A percentile compares a stretch with the other conserved stretches of the same genome.
Conservation (phyloP, 352 stramenopile genomes). For the Halophytophthora batemanensis region DNA sequence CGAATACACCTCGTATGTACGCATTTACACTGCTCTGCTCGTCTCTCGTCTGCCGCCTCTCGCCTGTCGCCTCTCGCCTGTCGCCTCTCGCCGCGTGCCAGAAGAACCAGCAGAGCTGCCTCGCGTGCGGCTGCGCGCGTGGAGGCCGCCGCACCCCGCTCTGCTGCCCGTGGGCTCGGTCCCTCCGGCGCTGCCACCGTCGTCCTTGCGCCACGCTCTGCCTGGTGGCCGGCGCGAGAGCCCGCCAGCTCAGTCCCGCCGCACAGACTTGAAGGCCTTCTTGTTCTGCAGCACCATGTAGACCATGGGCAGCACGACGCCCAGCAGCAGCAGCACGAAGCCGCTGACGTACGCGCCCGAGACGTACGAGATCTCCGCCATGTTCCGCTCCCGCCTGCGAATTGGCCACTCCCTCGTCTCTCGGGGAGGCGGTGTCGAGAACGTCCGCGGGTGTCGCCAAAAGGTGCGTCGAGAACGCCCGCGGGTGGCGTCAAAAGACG, state of each 20-base stretch:
- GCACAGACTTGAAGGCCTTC: slow-evolving; percentile 84
- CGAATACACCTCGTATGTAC: neutral
- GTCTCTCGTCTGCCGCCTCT: slow-evolving; percentile 1
- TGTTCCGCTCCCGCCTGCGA: slow-evolving; percentile 4
- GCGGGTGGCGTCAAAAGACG: too few species aligned
- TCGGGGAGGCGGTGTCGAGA: too few species aligned
- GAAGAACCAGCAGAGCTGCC: too few species aligned
- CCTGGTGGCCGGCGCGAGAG: neutral
- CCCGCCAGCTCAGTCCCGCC: slow-evolving; percentile 38
- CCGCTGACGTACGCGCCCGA: slow-evolving; percentile 69
- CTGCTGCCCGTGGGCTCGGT: too few species aligned
- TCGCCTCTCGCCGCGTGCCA: slow-evolving; percentile 3
- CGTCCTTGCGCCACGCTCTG: too few species aligned
- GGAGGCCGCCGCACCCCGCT: too few species aligned
- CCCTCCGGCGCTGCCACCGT: neutral
- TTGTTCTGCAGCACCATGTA: slow-evolving; percentile 89
- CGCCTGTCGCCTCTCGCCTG: neutral
- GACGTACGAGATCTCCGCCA: slow-evolving; percentile 58
- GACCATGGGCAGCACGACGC: slow-evolving; percentile 71
- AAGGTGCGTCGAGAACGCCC: too few species aligned
- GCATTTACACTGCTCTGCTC: slow-evolving; percentile 4
- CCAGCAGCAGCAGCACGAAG: slow-evolving; percentile 60
- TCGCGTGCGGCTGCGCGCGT: too few species aligned
- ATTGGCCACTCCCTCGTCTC: too few species aligned
- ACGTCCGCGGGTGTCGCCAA: too few species aligned